A percentile compares a stretch with the other conserved stretches of the same genome.
These are phyloP conservation scores for Lactarius pseudohatsudake DNA, from an alignment of 768 basidiomycete genomes.

Conservation along the genomic window DNA sequence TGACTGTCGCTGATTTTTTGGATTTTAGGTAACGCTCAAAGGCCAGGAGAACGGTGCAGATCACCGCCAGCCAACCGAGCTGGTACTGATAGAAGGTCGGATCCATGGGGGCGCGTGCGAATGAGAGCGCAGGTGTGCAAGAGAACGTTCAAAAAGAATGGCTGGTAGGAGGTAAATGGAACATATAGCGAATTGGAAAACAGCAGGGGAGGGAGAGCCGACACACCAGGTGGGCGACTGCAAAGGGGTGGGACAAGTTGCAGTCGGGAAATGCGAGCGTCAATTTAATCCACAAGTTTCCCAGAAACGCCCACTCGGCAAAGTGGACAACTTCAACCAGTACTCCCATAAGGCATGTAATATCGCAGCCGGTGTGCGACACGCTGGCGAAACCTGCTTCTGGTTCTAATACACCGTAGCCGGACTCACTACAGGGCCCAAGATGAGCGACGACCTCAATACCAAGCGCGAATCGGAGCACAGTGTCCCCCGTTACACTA, in stretches of 20 bases:
- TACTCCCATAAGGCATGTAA: not conserved
- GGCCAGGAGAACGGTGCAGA: constrained; percentile 28
- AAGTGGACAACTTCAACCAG: not conserved
- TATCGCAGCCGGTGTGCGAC: not conserved
- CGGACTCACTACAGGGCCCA: not conserved
- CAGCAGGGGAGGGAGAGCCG: not conserved
- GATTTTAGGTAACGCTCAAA: constrained; percentile 31
- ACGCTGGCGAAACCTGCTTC: not conserved
- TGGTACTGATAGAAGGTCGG: constrained; percentile 35
- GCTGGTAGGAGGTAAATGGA: not conserved
- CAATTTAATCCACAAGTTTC: not conserved
- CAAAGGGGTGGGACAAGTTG: not conserved
- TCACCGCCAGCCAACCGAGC: constrained; percentile 29
- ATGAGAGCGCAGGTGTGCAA: not conserved
- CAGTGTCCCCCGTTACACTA: constrained; percentile 11
- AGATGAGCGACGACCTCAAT: not conserved
- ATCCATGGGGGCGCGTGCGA: constrained; percentile 4
- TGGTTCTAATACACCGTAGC: not conserved
- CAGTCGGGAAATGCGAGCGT: not conserved
- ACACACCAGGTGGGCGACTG: not conserved
- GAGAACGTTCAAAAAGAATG: constrained; percentile 3
- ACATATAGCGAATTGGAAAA: not conserved
- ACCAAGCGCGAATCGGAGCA: not conserved
- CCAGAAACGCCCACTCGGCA: not conserved
- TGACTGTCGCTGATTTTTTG: constrained; percentile 16